Percentiles rank a stretch among this genome's conserved stretches.
Evolutionary conservation across 2,329 filamentous ascomycete genomes (phyloP).

Genomic region (Scorias spongiosa): DNA sequence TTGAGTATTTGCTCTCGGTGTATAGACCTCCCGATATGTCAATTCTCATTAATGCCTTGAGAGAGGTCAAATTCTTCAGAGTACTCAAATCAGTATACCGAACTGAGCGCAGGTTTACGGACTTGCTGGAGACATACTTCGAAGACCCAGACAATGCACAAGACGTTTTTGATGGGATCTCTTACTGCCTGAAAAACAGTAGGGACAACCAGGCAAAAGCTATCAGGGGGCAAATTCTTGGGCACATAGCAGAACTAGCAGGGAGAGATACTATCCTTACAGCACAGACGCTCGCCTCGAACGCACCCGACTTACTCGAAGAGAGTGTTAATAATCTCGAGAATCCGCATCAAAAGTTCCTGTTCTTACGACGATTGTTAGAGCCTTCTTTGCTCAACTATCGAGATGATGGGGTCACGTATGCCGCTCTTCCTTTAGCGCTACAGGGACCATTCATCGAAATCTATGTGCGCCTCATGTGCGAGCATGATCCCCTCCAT

Average conservation of each 20-base stretch:
- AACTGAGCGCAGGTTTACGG: slow-evolving; percentile 61
- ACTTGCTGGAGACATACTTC: slow-evolving; percentile 67
- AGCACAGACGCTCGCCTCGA: slow-evolving; percentile 47
- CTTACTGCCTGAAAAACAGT: slow-evolving; percentile 53
- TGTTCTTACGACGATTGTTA: slow-evolving; percentile 62
- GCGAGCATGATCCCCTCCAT: slow-evolving; percentile 63
- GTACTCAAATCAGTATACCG: slow-evolving; percentile 84
- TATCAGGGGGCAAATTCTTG: slow-evolving; percentile 50
- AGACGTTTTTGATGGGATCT: slow-evolving; percentile 64
- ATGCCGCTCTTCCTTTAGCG: not conserved
- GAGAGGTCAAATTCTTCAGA: slow-evolving; percentile 69
- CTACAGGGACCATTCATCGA: slow-evolving; percentile 50
- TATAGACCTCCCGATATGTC: slow-evolving; percentile 79
- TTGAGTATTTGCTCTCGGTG: slow-evolving; percentile 83
- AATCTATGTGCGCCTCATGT: slow-evolving; percentile 81
- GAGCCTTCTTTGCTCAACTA: slow-evolving; percentile 36
- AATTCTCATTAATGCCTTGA: slow-evolving; percentile 60
- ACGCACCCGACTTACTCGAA: slow-evolving; percentile 51
- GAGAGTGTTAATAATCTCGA: slow-evolving; percentile 47
- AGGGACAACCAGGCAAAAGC: slow-evolving; percentile 56
- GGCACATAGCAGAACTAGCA: slow-evolving; percentile 51
- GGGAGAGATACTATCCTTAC: slow-evolving; percentile 50
- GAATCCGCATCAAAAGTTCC: slow-evolving; percentile 51
- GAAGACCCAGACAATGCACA: slow-evolving; percentile 67
- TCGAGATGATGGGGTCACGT: not conserved